Conservation (phyloP, 768 basidiomycete species). For the Lentinus brumalis region DNA sequence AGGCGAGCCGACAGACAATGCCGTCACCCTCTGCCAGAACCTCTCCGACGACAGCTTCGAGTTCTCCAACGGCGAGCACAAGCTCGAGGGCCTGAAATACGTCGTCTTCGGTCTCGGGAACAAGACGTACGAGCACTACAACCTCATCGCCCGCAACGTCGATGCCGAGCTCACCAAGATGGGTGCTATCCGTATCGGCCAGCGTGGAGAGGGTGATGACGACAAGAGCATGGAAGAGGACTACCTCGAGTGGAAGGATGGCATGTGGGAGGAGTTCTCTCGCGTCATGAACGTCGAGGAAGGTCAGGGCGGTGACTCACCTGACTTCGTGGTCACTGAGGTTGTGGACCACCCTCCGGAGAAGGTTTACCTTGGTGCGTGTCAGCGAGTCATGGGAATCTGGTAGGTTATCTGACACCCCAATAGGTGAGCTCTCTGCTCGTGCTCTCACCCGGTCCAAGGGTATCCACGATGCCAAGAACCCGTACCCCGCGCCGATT, state of each 20-base stretch:
- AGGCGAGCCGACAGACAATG: conserved; percentile 98
- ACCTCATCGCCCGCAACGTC: conserved; percentile 80
- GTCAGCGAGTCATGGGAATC: not conserved
- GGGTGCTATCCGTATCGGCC: conserved; percentile 85
- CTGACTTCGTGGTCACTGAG: conserved; percentile 93
- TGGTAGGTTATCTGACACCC: conserved; percentile 17
- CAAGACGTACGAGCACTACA: conserved; percentile 96
- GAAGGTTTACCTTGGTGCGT: conserved; percentile 90
- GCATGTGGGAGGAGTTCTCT: conserved; percentile 94
- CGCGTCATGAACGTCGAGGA: conserved; percentile 86
- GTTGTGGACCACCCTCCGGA: conserved; percentile 71
- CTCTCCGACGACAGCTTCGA: conserved; percentile 84
- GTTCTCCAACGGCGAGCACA: conserved; percentile 78
- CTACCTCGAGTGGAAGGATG: conserved; percentile 98
- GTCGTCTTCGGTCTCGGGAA: conserved; percentile 94
- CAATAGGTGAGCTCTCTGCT: conserved; percentile 87
- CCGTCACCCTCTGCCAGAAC: conserved; percentile 92
- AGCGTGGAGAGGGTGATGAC: conserved; percentile 95
- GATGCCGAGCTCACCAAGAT: conserved; percentile 74
- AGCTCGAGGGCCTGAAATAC: conserved; percentile 85
- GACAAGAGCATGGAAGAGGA: conserved; percentile 99
- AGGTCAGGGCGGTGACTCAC: conserved; percentile 91
- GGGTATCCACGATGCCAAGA: conserved; percentile 97
- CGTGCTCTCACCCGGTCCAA: conserved; percentile 91
- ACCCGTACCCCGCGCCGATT: conserved; percentile 91